Conservation (phyloP, 2,329 filamentous ascomycete genomes). For the Epichloe bromicola region DNA sequence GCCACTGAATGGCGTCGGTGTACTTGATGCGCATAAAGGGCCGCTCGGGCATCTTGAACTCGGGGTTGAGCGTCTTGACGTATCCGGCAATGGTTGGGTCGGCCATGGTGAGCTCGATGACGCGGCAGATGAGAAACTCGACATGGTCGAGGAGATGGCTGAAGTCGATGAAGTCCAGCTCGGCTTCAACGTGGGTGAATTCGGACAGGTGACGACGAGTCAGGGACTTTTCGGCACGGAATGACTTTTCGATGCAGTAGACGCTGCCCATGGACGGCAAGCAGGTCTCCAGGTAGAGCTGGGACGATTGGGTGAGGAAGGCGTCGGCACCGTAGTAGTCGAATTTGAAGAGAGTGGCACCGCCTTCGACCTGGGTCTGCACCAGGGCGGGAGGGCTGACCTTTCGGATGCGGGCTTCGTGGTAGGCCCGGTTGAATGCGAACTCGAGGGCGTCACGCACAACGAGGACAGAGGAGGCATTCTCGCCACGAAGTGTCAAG, state of each 20-base stretch:
- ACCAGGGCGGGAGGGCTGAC: constrained; percentile 84
- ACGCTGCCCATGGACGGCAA: constrained; percentile 85
- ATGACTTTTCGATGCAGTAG: constrained; percentile 97
- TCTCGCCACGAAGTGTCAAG: constrained; percentile 73
- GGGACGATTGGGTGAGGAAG: constrained; percentile 91
- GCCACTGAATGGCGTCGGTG: constrained; percentile 85
- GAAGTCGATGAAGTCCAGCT: constrained; percentile 92
- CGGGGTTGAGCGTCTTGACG: constrained; percentile 81
- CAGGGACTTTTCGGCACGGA: constrained; percentile 92
- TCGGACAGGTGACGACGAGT: constrained; percentile 90
- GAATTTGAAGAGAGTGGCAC: constrained; percentile 79
- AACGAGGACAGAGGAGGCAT: constrained; percentile 73
- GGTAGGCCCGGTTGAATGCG: constrained; percentile 69
- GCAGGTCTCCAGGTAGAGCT: constrained; percentile 93
- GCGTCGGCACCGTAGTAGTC: constrained; percentile 82
- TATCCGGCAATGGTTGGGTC: constrained; percentile 60
- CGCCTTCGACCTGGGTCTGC: constrained; percentile 90
- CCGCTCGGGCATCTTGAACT: constrained; percentile 66
- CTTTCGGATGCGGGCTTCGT: constrained; percentile 65
- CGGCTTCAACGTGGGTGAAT: constrained; percentile 93
- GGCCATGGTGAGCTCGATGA: constrained; percentile 63
- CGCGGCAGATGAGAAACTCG: constrained; percentile 75
- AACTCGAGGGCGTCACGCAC: constrained; percentile 70
- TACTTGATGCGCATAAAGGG: constrained; percentile 96
- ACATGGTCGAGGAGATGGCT: constrained; percentile 77